Percentiles rank a stretch among this genome's conserved stretches.
Conservation (phyloP, 108 stramenopile genomes). For the Nannochloropsis salina region DNA sequence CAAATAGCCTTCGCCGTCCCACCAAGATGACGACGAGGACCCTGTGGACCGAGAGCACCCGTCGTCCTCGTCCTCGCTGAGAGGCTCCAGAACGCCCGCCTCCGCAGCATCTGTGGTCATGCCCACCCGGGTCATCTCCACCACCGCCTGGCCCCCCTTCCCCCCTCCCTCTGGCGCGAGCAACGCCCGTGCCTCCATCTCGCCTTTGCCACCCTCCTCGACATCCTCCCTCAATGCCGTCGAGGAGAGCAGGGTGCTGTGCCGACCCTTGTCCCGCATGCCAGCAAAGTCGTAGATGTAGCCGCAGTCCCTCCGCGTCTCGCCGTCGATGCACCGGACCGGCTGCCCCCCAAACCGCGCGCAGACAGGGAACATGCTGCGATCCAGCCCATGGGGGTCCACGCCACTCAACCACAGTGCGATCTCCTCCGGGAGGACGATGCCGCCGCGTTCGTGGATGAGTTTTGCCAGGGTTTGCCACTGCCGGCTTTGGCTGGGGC, state of each 20-base stretch:
- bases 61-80: background rate
- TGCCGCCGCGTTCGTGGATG: background rate
- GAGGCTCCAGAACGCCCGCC: background rate
- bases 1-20: background rate
- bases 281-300: background rate
- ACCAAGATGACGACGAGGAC: background rate
- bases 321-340: background rate
- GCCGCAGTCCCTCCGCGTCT: background rate
- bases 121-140: background rate
- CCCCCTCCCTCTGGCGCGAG: background rate
- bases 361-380: background rate
- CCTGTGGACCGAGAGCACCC: background rate
- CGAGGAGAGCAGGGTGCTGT: background rate
- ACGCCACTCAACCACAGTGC: background rate
- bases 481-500: background rate
- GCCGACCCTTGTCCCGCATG: background rate
- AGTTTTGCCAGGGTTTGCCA: slow-evolving; percentile 4
- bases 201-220: background rate
- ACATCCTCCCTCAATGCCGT: background rate
- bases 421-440: slow-evolving; percentile 1
- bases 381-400: background rate
- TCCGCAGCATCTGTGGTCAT: background rate
- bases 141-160: background rate
- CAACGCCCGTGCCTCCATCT: background rate
- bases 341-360: slow-evolving; percentile 1